phyloP scores from a whole-genome alignment of 495 filamentous ascomycete genomes.

The Peziza echinospora region DNA sequence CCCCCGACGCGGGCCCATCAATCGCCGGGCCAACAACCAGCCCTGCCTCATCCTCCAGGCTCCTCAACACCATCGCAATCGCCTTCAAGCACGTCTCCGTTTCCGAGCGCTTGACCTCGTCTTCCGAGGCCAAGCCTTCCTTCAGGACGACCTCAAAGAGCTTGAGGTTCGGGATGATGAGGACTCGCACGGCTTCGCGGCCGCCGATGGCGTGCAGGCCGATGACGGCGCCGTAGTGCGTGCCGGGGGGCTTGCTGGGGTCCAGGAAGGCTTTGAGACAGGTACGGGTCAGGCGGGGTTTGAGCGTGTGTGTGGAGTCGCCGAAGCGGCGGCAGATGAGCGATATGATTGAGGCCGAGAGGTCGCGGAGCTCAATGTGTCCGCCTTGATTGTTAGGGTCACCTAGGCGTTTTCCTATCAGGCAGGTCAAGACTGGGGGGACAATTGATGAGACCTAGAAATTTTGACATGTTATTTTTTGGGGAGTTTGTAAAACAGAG shows the following conservation, averaged over 20 bases:
- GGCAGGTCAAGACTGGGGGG: constrained; percentile 77
- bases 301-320: constrained; percentile 49
- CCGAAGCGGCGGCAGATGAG: constrained; percentile 55
- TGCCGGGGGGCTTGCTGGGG: constrained; percentile 50
- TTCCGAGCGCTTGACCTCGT: constrained; percentile 27
- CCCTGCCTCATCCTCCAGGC: constrained; percentile 14
- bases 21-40: constrained; percentile 1
- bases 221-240: constrained; percentile 69
- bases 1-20: constrained; percentile 3
- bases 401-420: constrained; percentile 68
- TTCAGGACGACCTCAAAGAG: constrained; percentile 12
- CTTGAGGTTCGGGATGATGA: constrained; percentile 61
- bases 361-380: constrained; percentile 63
- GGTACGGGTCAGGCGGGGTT: constrained; percentile 68
- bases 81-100: constrained; percentile 40
- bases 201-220: constrained; percentile 59
- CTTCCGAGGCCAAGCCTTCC: not conserved
- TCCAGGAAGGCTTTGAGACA: constrained; percentile 82
- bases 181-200: constrained; percentile 49
- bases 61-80: constrained; percentile 34
- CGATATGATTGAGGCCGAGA: constrained; percentile 56
- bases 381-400: constrained; percentile 24
- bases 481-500: not conserved
- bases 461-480: constrained; percentile 3
- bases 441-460: constrained; percentile 37